These are phyloP conservation scores for Dactylellina drechsleri DNA, from an alignment of 2,329 filamentous ascomycete genomes.

Conservation along the genomic window DNA sequence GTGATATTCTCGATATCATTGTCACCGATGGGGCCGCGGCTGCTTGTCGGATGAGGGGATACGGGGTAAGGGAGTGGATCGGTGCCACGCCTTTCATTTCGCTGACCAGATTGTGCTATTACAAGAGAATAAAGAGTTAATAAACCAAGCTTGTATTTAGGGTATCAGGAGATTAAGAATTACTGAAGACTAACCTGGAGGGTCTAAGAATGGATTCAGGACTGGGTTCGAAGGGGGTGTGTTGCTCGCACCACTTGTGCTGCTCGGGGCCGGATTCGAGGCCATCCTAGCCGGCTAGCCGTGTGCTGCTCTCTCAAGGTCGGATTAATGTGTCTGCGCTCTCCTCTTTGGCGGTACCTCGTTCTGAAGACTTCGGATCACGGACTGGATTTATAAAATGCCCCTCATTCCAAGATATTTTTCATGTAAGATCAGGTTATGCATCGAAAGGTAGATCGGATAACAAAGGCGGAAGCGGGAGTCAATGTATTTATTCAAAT, in stretches of 20 bases:
- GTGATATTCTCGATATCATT: conserved; percentile 34
- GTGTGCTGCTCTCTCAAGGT: no score
- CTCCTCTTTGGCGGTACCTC: no score
- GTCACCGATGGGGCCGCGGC: conserved; percentile 24
- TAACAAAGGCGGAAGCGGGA: no score
- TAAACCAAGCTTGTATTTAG: not conserved
- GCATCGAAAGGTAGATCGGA: no score
- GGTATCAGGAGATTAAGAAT: not conserved
- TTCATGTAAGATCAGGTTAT: no score
- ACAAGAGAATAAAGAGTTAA: not conserved
- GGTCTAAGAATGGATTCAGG: conserved; percentile 44
- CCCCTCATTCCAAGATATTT: no score
- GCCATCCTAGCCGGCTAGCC: conserved; percentile 28
- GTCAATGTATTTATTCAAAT: no score
- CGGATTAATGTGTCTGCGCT: no score
- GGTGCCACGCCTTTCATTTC: conserved; percentile 45
- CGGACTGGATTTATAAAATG: no score
- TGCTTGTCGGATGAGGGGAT: conserved; percentile 14
- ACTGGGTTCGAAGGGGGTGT: conserved; percentile 16
- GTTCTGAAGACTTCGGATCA: no score
- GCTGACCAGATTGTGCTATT: conserved; percentile 33
- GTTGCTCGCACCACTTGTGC: conserved; percentile 29
- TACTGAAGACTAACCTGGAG: conserved; percentile 24
- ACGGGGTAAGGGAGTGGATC: conserved; percentile 49
- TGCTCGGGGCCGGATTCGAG: conserved; percentile 31